phyloP scores from a whole-genome alignment of 176 grass and related monocot species.

The Microstegium vimineum region DNA sequence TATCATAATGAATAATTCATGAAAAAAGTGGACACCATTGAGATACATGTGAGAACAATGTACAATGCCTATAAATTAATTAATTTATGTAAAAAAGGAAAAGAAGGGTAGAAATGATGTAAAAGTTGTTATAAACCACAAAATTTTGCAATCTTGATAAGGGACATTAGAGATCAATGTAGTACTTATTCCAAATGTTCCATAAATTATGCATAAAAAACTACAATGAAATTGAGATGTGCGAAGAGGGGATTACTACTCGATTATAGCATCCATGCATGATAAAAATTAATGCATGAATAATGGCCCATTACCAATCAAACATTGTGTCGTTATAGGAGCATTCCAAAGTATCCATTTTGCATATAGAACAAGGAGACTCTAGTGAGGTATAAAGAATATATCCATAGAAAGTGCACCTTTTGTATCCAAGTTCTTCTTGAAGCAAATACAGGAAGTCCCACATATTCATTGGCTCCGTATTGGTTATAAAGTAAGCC shows the following conservation, averaged over 20 bases:
- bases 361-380: neutral
- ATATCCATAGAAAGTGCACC: neutral
- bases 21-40: neutral
- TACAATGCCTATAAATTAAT: neutral
- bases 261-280: neutral
- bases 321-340: too few relatives aligned
- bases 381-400: neutral
- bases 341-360: too few relatives aligned
- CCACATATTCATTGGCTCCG: slow-evolving; percentile 70
- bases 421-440: slow-evolving; percentile 69
- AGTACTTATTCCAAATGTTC: neutral
- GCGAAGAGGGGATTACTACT: neutral
- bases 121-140: neutral
- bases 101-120: neutral
- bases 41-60: neutral
- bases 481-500: slow-evolving; percentile 86
- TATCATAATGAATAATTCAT: neutral
- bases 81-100: neutral
- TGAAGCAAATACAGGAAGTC: slow-evolving; percentile 52
- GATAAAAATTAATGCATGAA: too few relatives aligned
- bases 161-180: neutral
- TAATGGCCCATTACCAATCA: too few relatives aligned
- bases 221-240: neutral
- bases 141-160: neutral
- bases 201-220: neutral